These are phyloP conservation scores for Trypanosoma scelopori DNA, from an alignment of 208 protist species.

Conservation along the genomic window DNA sequence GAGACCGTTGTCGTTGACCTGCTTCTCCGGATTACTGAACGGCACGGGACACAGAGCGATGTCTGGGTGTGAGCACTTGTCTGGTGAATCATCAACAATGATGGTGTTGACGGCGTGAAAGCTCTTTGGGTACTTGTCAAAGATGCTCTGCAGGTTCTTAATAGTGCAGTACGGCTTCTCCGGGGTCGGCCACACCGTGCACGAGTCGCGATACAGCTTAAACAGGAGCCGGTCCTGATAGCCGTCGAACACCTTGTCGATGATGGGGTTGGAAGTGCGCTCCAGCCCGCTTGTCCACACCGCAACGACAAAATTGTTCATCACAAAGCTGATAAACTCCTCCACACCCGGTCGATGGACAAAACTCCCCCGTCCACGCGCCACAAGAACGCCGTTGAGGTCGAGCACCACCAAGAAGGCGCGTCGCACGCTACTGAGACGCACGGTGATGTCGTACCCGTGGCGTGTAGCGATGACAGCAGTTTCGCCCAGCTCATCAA, in stretches of 20 bases:
- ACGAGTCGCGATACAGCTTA: slow-evolving; percentile 72
- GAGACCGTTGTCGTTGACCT: slow-evolving; percentile 68
- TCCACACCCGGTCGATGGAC: slow-evolving; percentile 66
- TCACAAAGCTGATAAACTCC: slow-evolving; percentile 84
- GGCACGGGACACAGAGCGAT: slow-evolving; percentile 86
- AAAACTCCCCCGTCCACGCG: slow-evolving; percentile 65
- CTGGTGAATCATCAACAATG: slow-evolving; percentile 89
- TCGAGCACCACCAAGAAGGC: slow-evolving; percentile 88
- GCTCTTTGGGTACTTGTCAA: slow-evolving; percentile 76
- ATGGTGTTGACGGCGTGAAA: slow-evolving; percentile 91
- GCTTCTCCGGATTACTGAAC: slow-evolving; percentile 64
- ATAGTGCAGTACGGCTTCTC: slow-evolving; percentile 81
- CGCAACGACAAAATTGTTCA: slow-evolving; percentile 86
- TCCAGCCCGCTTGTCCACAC: slow-evolving; percentile 91
- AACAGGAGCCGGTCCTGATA: slow-evolving; percentile 86
- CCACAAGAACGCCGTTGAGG: slow-evolving; percentile 89
- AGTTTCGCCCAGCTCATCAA: slow-evolving; percentile 53
- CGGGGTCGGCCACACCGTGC: slow-evolving; percentile 45
- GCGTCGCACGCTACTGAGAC: slow-evolving; percentile 48
- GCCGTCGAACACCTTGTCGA: slow-evolving; percentile 79
- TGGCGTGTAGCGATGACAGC: slow-evolving; percentile 73
- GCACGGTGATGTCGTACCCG: slow-evolving; percentile 79
- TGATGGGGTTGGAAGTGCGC: slow-evolving; percentile 81
- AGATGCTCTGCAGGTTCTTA: slow-evolving; percentile 86
- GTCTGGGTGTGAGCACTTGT: slow-evolving; percentile 90